Evolutionary conservation across 768 basidiomycete species (phyloP).

Genomic region (Mycena albidolilacea): DNA sequence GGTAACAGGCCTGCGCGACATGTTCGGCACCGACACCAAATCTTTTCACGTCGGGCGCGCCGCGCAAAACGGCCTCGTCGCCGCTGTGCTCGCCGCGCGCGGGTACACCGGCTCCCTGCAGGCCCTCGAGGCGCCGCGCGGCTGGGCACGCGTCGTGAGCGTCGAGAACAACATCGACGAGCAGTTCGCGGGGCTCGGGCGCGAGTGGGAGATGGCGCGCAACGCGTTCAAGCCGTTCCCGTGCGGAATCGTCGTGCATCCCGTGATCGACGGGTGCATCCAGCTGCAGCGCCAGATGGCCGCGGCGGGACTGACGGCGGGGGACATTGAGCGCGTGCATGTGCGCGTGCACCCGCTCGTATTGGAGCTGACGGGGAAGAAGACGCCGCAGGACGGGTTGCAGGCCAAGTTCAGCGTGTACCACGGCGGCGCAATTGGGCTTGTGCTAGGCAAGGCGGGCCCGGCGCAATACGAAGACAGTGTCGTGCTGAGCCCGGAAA

Average conservation of each 20-base stretch:
- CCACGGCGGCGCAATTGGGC: slow-evolving; percentile 41
- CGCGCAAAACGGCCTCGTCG: slow-evolving; percentile 42
- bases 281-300: slow-evolving; percentile 38
- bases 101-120: slow-evolving; percentile 42
- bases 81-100: slow-evolving; percentile 40
- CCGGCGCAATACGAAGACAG: slow-evolving; percentile 40
- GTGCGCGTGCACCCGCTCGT: slow-evolving; percentile 43
- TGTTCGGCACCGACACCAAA: slow-evolving; percentile 45
- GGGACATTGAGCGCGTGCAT: slow-evolving; percentile 35
- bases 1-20: slow-evolving; percentile 44
- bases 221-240: slow-evolving; percentile 46
- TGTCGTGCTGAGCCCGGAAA: slow-evolving; percentile 38
- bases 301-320: slow-evolving; percentile 17
- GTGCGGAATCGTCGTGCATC: slow-evolving; percentile 46
- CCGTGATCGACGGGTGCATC: slow-evolving; percentile 42
- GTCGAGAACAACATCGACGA: slow-evolving; percentile 36
- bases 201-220: slow-evolving; percentile 38
- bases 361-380: slow-evolving; percentile 43
- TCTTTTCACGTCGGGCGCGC: slow-evolving; percentile 45
- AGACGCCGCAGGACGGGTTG: slow-evolving; percentile 42
- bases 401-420: slow-evolving; percentile 45
- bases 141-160: slow-evolving; percentile 45
- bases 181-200: slow-evolving; percentile 35
- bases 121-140: slow-evolving; percentile 42
- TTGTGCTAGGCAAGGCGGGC: slow-evolving; percentile 41